phyloP scores from a whole-genome alignment of 805 yeast genomes.

The Sungouiozyma intestinalis region DNA sequence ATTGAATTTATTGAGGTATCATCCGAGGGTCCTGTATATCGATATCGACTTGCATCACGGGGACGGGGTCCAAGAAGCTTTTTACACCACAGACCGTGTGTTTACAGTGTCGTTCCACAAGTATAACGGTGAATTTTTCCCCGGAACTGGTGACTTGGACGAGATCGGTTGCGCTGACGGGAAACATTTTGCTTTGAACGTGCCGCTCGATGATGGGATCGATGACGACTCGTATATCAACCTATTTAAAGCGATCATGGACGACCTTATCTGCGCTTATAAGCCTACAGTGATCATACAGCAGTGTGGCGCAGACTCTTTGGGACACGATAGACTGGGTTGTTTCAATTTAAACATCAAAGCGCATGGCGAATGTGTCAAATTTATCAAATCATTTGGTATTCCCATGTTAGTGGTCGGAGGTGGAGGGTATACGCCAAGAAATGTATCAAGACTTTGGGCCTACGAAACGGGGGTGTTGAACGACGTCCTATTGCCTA shows the following conservation, averaged over 20 bases:
- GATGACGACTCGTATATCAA: conserved; percentile 60
- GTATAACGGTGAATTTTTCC: conserved; percentile 82
- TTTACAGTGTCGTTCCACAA: conserved; percentile 88
- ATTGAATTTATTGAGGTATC: conserved; percentile 65
- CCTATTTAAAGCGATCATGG: conserved; percentile 60
- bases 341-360: conserved; percentile 87
- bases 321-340: conserved; percentile 92
- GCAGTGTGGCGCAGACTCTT: conserved; percentile 97
- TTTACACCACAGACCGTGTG: conserved; percentile 82
- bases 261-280: conserved; percentile 75
- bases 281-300: conserved; percentile 95
- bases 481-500: conserved; percentile 64
- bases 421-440: conserved; percentile 97
- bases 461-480: conserved; percentile 84
- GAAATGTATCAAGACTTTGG: conserved; percentile 95
- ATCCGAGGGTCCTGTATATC: conserved; percentile 77
- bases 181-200: conserved; percentile 73
- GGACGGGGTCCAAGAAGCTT: conserved; percentile 92
- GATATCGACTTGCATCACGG: conserved; percentile 93
- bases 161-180: conserved; percentile 83
- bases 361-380: conserved; percentile 95
- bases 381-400: conserved; percentile 73
- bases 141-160: conserved; percentile 82
- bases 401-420: conserved; percentile 91
- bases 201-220: conserved; percentile 85